phyloP scores from a whole-genome alignment of 176 grass and related monocot species.

The Stipa capillata region DNA sequence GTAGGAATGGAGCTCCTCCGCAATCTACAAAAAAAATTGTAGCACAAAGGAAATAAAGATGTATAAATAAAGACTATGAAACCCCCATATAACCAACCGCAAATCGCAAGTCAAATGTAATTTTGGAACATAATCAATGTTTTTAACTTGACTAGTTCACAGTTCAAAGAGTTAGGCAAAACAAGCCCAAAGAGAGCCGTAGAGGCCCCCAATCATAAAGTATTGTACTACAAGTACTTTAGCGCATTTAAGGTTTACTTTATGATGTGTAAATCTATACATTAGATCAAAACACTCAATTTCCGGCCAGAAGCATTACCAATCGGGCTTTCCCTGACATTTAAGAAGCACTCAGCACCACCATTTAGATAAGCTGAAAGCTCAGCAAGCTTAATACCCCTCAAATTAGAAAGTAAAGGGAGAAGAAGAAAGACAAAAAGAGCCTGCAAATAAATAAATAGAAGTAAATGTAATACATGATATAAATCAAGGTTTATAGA shows the following conservation, averaged over 20 bases:
- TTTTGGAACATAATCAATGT: not conserved
- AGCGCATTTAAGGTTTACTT: not conserved
- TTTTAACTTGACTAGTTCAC: not conserved
- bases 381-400: conserved; percentile 82
- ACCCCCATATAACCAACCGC: not conserved
- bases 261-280: not conserved
- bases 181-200: not conserved
- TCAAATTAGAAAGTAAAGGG: conserved; percentile 81
- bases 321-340: conserved; percentile 49
- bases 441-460: conserved; percentile 51
- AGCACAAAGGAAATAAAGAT: not conserved
- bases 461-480: not conserved
- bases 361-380: conserved; percentile 71
- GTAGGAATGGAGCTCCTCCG: conserved; percentile 80
- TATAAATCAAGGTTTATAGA: not conserved
- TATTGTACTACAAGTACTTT: not conserved
- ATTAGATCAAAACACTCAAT: not conserved
- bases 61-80: not conserved
- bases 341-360: conserved; percentile 85
- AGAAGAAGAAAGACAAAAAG: conserved; percentile 90
- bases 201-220: not conserved
- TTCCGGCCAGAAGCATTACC: conserved; percentile 46
- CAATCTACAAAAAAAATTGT: conserved; percentile 49
- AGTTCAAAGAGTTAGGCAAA: not conserved
- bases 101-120: not conserved